Evolutionary conservation across 345 rosid species (phyloP).

Genomic region (Anacardium occidentale): DNA sequence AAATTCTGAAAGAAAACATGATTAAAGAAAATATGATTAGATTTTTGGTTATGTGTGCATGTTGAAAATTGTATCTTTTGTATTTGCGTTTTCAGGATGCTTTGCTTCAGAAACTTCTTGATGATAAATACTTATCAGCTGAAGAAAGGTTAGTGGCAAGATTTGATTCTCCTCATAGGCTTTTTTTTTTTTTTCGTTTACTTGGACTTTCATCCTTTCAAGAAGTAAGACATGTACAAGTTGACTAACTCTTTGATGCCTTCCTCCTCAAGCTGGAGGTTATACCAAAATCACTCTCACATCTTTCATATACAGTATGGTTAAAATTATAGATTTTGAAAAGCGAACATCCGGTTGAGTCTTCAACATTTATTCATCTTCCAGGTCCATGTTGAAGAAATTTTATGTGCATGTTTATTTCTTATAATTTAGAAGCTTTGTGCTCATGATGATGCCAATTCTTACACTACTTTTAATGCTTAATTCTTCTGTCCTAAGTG

Average conservation of each 20-base stretch:
- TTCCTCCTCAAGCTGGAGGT: neutral
- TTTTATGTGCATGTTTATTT: too few relatives aligned
- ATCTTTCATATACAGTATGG: neutral
- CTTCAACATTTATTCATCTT: too few relatives aligned
- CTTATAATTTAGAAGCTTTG: too few relatives aligned
- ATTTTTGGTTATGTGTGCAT: conserved; percentile 6
- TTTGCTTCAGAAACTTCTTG: conserved; percentile 73
- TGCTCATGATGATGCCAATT: too few relatives aligned
- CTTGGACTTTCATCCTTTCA: neutral
- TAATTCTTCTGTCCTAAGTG: too few relatives aligned
- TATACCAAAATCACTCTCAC: neutral
- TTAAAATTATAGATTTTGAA: too few relatives aligned
- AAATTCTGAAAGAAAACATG: neutral
- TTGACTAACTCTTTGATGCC: neutral
- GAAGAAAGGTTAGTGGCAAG: conserved; percentile 65
- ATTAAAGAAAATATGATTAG: neutral
- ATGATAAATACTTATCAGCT: conserved; percentile 53
- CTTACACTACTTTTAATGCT: too few relatives aligned
- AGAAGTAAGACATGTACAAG: neutral
- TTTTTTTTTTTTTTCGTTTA: neutral
- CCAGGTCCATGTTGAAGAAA: too few relatives aligned
- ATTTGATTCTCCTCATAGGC: neutral
- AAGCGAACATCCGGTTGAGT: too few relatives aligned
- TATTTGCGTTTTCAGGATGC: conserved; percentile 58
- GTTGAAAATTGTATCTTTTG: conserved; percentile 9